Evolutionary conservation across 495 filamentous ascomycete genomes (phyloP).

Genomic region (Hypomontagnella submonticulosa): DNA sequence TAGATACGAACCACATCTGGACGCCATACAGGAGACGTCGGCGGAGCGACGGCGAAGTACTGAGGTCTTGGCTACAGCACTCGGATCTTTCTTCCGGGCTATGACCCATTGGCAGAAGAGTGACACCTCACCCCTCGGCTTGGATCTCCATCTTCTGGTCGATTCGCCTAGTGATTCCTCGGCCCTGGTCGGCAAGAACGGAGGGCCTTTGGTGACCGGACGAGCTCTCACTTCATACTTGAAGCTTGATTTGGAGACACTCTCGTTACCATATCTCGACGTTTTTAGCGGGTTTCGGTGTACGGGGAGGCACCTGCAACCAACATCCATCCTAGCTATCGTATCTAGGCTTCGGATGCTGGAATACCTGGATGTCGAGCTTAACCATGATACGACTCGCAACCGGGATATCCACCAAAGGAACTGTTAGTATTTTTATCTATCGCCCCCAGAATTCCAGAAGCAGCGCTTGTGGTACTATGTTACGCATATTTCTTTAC

Average conservation of each 20-base stretch:
- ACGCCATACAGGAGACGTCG: conserved; percentile 30
- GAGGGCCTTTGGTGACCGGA: conserved; percentile 20
- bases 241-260: conserved; percentile 28
- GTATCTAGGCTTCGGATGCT: conserved; percentile 31
- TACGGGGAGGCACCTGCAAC: conserved; percentile 36
- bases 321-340: conserved; percentile 30
- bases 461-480: background rate
- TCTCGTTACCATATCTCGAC: conserved; percentile 34
- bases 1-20: conserved; percentile 22
- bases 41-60: conserved; percentile 31
- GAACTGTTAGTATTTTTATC: conserved; percentile 28
- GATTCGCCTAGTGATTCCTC: conserved; percentile 38
- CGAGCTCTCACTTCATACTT: conserved; percentile 29
- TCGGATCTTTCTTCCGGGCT: conserved; percentile 23
- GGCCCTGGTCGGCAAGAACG: conserved; percentile 6
- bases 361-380: conserved; percentile 35
- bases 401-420: conserved; percentile 35
- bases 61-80: conserved; percentile 26
- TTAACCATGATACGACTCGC: conserved; percentile 35
- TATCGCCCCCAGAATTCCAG: background rate
- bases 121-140: conserved; percentile 33
- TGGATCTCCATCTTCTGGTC: conserved; percentile 34
- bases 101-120: conserved; percentile 33
- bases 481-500: background rate
- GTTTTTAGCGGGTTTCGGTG: conserved; percentile 38